Base-by-base conservation (phyloP, 768 basidiomycete species). In the Pleurotus sapidus region DNA sequence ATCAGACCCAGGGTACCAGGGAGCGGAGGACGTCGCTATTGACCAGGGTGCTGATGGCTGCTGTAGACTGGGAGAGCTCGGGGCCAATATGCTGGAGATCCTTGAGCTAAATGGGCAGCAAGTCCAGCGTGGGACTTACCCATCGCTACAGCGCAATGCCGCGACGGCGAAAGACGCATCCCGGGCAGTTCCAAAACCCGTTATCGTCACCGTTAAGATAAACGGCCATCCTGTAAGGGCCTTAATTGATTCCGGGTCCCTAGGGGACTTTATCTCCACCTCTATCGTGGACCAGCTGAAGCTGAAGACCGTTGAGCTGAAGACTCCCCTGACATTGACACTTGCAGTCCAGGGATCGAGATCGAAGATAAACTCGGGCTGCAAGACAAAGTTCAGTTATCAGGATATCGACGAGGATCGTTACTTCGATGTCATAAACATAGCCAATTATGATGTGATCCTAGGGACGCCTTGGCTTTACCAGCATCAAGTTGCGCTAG, bases 301-400 rank as follows among this genome's bases (percentile, higher is more conserved):
- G 30, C 23, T 74, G 0, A 60, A 65, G 34, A 55, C 57, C 2
- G 56, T 57, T 1, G 58, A 62, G 11, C 59, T 78, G 7, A 62
- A 54, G 7, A 73, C 66, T 42, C 74, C 74, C 0, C 39, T 78
- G 12, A 57, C 68, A 0, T 46, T 78, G 0, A 70, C 77, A 23
- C 58, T 80, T 3, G 77, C 74, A 1, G 71, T 74, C 0, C 67
- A 71, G 17, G 78, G 77, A 0, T 78, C 76, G 0, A 51, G 68
- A 0, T 68, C 73, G 1, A 69, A 71, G 30, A 64, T 79, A 1
- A 76, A 72, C 47, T 63, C 46, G 39, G 60, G 70, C 0, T 59
- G 61, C 0, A 58, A 39, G 0, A 69, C 61, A 0, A 12, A 64
- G 0, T 59, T 78, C 9, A 43, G 62, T 18, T 78, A 77, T 57